Base-by-base conservation (phyloP, 2,329 filamentous ascomycete species). In the Paracoccidioides brasiliensis region DNA sequence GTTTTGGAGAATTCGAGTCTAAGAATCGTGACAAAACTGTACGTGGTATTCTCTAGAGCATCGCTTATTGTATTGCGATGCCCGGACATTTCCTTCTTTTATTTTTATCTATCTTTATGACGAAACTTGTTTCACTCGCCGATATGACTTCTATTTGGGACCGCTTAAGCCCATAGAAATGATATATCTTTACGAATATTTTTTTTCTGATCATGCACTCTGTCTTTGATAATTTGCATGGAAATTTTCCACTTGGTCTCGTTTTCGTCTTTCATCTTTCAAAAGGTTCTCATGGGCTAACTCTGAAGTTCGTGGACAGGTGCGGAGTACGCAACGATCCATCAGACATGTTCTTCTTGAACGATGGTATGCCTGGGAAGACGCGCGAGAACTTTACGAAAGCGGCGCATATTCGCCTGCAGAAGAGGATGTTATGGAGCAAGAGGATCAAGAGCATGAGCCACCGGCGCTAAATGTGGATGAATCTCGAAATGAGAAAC, bases 261-360 rank as follows among this genome's bases (percentile, higher is more conserved):
- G 7, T 38, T 50, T 15, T 22, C 14, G 14, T 40, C 10, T 2
- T 1, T 37, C 10, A 14, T 2, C 10, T 28, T 30, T 38, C 9
- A 22, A 35, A 42, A 12, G 7, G 12, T 32, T 22, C 46, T 12
- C 12, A 42, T 45, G 9, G 33, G 38, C 56, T 60, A 54, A 60
- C 48, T 15, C 15, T 41, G 7, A 37, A 8, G 28, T 32, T 49
- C 38, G 33, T 10, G 10, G 5, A 28, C 65, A 95, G 88, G 80
- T 95, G 57, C 78, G 78, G 63, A 75, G 76, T 68, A 96, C 91
- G 30, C 88, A 91, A 80, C 80, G 82, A 65, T 78, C 79, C 48
- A 95, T 97, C 71, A 89, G 88, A 74, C 86, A 93, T 62, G 80
- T 84, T 52, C 75, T 97, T 65, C 91, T 88, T 40, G 90, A 96